phyloP scores from a whole-genome alignment of 2,329 filamentous ascomycete species.

The Aquanectria penicillioides region DNA sequence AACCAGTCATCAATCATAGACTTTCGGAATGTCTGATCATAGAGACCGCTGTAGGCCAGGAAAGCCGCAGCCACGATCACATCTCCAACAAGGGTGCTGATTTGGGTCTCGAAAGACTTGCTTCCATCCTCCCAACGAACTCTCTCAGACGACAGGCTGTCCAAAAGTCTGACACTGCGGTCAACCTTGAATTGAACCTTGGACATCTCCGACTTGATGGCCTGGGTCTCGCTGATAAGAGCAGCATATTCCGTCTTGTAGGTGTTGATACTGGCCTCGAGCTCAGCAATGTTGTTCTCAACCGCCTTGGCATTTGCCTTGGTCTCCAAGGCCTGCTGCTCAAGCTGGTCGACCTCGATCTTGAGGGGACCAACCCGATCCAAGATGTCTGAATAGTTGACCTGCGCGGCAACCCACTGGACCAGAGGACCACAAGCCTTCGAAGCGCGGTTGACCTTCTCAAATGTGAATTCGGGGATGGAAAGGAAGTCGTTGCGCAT shows the following conservation, averaged over 20 bases:
- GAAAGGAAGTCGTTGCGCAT: slow-evolving; percentile 94
- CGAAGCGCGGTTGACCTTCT: slow-evolving; percentile 94
- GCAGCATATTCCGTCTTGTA: slow-evolving; percentile 98
- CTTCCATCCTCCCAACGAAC: slow-evolving; percentile 96
- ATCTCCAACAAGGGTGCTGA: slow-evolving; percentile 94
- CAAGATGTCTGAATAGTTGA: slow-evolving; percentile 97
- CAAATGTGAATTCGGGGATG: slow-evolving; percentile 94
- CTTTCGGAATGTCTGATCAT: slow-evolving; percentile 98
- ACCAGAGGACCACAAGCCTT: slow-evolving; percentile 97
- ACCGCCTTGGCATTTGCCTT: slow-evolving; percentile 94
- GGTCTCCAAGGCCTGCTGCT: slow-evolving; percentile 89
- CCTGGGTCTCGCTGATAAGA: slow-evolving; percentile 95
- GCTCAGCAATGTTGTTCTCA: slow-evolving; percentile 82
- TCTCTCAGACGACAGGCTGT: slow-evolving; percentile 94
- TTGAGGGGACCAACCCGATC: slow-evolving; percentile 92
- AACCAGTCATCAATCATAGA: slow-evolving; percentile 98
- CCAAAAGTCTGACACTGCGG: slow-evolving; percentile 90
- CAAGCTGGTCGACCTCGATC: slow-evolving; percentile 86
- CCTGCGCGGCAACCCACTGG: slow-evolving; percentile 96
- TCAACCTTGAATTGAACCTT: slow-evolving; percentile 98
- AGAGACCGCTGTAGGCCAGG: slow-evolving; percentile 94
- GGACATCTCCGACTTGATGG: slow-evolving; percentile 96
- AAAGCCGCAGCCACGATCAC: slow-evolving; percentile 97
- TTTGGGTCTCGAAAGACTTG: slow-evolving; percentile 98
- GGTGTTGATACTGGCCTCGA: slow-evolving; percentile 90